Conservation (phyloP, 2,329 filamentous ascomycete species). For the Ceratocystis lukuohia region DNA sequence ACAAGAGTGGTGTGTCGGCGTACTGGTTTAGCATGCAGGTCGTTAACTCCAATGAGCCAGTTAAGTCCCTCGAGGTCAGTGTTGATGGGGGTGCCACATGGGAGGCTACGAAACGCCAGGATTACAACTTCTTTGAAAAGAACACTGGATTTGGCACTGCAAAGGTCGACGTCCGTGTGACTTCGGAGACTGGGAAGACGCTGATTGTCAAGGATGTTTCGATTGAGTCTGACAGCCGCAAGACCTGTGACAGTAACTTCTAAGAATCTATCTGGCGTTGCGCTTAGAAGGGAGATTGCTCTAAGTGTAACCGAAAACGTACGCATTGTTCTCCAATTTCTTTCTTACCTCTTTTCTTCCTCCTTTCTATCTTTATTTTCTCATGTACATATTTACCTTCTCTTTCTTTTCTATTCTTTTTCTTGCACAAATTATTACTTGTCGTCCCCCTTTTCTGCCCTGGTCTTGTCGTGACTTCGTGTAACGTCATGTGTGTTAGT, state of each 20-base stretch:
- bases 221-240: slow-evolving; percentile 27
- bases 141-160: slow-evolving; percentile 40
- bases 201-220: slow-evolving; percentile 40
- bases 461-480: not conserved
- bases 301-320: no score
- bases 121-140: slow-evolving; percentile 52
- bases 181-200: slow-evolving; percentile 36
- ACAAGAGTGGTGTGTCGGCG: slow-evolving; percentile 33
- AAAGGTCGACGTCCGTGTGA: slow-evolving; percentile 43
- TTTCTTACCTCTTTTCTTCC: not conserved
- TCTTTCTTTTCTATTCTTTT: not conserved
- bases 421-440: not conserved
- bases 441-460: not conserved
- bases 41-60: slow-evolving; percentile 45
- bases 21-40: slow-evolving; percentile 42
- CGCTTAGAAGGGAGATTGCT: not conserved
- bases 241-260: slow-evolving; percentile 27
- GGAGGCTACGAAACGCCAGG: slow-evolving; percentile 39
- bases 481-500: not conserved
- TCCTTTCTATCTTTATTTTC: not conserved
- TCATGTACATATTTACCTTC: not conserved
- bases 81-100: slow-evolving; percentile 46
- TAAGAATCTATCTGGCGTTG: slow-evolving; percentile 8
- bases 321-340: no score
- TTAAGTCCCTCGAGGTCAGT: slow-evolving; percentile 45